These are phyloP conservation scores for Vigna hirtella DNA, from an alignment of 306 rosid species.

Conservation along the genomic window DNA sequence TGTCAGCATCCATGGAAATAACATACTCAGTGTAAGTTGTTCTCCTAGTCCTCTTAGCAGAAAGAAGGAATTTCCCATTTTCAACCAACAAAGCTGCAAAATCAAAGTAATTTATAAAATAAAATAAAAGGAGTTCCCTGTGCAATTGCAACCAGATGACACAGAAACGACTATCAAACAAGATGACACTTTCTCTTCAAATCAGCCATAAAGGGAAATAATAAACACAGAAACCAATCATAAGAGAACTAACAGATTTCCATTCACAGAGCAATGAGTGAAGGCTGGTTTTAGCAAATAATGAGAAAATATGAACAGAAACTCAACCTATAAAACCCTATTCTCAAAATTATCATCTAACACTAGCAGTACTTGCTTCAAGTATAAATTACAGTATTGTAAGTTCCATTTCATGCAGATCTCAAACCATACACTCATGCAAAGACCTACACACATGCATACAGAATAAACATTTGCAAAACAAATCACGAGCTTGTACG, in stretches of 20 bases:
- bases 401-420: background rate
- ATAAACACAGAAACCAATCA: conserved; percentile 19
- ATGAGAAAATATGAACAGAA: background rate
- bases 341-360: background rate
- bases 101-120: background rate
- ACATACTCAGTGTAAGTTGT: conserved; percentile 93
- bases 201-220: conserved; percentile 17
- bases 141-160: background rate
- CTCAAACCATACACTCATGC: conserved; percentile 16
- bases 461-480: conserved; percentile 9
- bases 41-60: conserved; percentile 87
- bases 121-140: background rate
- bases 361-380: background rate
- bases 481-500: background rate
- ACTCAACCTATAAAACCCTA: conserved; percentile 12
- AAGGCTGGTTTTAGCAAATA: background rate
- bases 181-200: background rate
- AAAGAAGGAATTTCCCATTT: conserved; percentile 91
- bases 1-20: conserved; percentile 90
- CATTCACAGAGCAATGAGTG: background rate
- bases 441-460: background rate
- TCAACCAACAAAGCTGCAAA: conserved; percentile 84
- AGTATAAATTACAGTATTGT: background rate
- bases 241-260: conserved; percentile 9
- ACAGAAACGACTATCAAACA: conserved; percentile 5